phyloP scores from a whole-genome alignment of 352 stramenopile genomes.

The Albugo candida region DNA sequence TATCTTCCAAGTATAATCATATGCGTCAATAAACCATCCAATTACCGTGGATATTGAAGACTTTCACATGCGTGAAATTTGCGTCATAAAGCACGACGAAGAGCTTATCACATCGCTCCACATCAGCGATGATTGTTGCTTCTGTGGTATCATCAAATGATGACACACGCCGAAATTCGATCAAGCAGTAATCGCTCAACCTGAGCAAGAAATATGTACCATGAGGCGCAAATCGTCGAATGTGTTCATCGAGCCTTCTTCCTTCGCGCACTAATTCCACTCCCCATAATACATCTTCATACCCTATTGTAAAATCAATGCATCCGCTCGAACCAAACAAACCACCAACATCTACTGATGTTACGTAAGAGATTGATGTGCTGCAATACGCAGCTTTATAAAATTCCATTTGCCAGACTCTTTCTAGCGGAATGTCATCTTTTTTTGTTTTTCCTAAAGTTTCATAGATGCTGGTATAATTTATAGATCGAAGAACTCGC shows the following conservation, averaged over 20 bases:
- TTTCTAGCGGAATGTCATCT: slow-evolving; percentile 2
- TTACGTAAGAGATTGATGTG: slow-evolving; percentile 7
- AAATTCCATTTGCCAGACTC: slow-evolving; percentile 11
- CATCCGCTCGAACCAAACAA: slow-evolving; percentile 10
- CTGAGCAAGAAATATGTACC: too few relatives aligned
- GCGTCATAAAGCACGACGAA: too few relatives aligned
- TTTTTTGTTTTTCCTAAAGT: slow-evolving; percentile 1
- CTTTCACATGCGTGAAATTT: too few relatives aligned
- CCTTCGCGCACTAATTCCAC: slow-evolving; percentile 9
- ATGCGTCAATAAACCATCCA: too few relatives aligned
- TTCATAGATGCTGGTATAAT: slow-evolving; percentile 5
- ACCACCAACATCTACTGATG: slow-evolving; percentile 7
- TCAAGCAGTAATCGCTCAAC: too few relatives aligned
- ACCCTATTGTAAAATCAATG: slow-evolving; percentile 9
- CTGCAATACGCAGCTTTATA: slow-evolving; percentile 10
- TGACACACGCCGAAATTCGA: too few relatives aligned
- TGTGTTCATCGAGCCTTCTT: slow-evolving; percentile 3
- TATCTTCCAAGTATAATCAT: too few relatives aligned
- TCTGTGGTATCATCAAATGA: too few relatives aligned
- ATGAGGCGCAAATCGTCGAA: slow-evolving; percentile 5
- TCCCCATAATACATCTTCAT: slow-evolving; percentile 4
- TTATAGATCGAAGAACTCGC: slow-evolving; percentile 3
- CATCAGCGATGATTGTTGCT: too few relatives aligned
- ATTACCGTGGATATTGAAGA: too few relatives aligned
- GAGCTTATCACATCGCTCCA: too few relatives aligned